phyloP scores from a whole-genome alignment of 1,284 basidiomycete species.

The Rhodotorula mucilaginosa region DNA sequence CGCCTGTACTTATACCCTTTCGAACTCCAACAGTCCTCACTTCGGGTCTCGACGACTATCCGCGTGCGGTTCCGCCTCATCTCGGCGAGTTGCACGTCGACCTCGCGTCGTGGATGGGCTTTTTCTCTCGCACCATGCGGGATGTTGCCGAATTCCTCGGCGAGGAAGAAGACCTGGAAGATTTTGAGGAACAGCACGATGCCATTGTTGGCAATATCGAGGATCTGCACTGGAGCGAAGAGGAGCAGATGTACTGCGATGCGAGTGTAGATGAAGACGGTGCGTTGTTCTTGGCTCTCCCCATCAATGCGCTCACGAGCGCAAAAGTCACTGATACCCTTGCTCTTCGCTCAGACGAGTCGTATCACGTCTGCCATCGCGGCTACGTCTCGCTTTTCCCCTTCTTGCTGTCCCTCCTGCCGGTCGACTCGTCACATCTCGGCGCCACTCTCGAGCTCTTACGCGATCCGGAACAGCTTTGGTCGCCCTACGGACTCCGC shows the following conservation, averaged over 20 bases:
- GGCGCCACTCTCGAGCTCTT: slow-evolving; percentile 75
- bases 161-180: slow-evolving; percentile 71
- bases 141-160: slow-evolving; percentile 79
- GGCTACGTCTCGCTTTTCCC: slow-evolving; percentile 94
- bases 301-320: not conserved
- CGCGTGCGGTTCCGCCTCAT: slow-evolving; percentile 74
- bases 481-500: slow-evolving; percentile 85
- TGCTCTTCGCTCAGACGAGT: slow-evolving; percentile 64
- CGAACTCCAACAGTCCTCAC: slow-evolving; percentile 66
- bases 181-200: slow-evolving; percentile 71
- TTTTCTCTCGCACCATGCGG: slow-evolving; percentile 83
- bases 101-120: slow-evolving; percentile 91
- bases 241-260: slow-evolving; percentile 88
- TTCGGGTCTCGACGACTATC: slow-evolving; percentile 93
- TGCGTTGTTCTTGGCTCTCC: slow-evolving; percentile 46
- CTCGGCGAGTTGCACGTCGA: slow-evolving; percentile 89
- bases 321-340: not conserved
- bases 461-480: slow-evolving; percentile 74
- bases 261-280: slow-evolving; percentile 78
- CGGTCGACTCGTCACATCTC: slow-evolving; percentile 71
- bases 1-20: not conserved
- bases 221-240: slow-evolving; percentile 85
- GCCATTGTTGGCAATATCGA: slow-evolving; percentile 83
- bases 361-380: slow-evolving; percentile 80
- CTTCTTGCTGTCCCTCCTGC: slow-evolving; percentile 74